Evolutionary conservation across 768 basidiomycete genomes (phyloP), one percentile per base, ranked within the genome.

Genomic region (Lactarius evosmus): DNA sequence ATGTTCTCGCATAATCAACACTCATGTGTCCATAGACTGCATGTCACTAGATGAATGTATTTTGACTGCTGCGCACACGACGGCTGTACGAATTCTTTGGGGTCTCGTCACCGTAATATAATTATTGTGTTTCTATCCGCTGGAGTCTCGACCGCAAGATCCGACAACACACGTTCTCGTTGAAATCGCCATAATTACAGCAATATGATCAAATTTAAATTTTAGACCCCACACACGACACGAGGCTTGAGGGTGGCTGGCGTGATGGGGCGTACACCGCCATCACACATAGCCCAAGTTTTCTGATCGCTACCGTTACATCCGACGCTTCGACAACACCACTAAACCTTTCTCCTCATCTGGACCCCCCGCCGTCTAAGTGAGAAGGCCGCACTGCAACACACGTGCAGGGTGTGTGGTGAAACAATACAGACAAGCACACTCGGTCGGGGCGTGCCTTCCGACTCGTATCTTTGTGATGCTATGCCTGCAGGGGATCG

Each of bases 71-170:
- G n/a, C 5, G 6, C 46, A 11, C 56, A 17, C 27, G 7, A 19
- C 33, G 1, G 14, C 49, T 30, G 25, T 34, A 22, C 38, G 44
- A n/a, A 33, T 14, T 29, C 51, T 64, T 64, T 63, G 41, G 62
- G 58, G 63, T 60, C n/a, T 38, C 53, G 38, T 56, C 59, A 32
- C 49, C 63, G 53, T 60, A 60, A 60, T 50, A 12, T 12, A 54
- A 54, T 46, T 7, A 7, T 19, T 41, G 32, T 52, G 3, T 16
- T 34, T 54, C 36, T 34, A 19, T 14, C 9, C 19, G 12, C 38
- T 22, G 22, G 19, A 41, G 33, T 25, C 40, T 36, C 22, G 40
- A n/a, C n/a, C 41, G 27, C 27, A 38, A 38, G 38, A 25, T 16
- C 44, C 25, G 38, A 27, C n/a, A 63, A n/a, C 30, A 9, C 30